Conservation (phyloP, 2,329 filamentous ascomycete genomes). For the Colletotrichum viniferum region DNA sequence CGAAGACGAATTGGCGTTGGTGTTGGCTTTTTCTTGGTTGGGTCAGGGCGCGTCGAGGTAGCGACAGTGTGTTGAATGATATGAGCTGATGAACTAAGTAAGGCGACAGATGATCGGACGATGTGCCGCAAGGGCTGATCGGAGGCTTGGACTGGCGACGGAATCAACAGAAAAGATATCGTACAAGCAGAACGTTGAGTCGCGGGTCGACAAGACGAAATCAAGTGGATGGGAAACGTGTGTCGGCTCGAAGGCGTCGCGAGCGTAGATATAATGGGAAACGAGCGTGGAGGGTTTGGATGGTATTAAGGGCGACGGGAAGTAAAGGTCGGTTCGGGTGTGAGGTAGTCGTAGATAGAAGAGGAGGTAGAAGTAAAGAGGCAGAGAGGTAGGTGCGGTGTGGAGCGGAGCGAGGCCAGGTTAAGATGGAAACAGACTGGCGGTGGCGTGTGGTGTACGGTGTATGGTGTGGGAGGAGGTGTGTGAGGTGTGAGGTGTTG, state of each 20-base stretch:
- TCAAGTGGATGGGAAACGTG: not conserved
- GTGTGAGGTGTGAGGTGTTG: not conserved
- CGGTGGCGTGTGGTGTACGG: not conserved
- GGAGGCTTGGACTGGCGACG: not conserved
- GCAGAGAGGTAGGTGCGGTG: not conserved
- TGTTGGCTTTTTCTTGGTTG: not conserved
- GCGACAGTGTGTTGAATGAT: not conserved
- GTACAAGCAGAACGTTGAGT: not conserved
- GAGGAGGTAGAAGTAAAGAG: not conserved
- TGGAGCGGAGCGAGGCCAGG: not conserved
- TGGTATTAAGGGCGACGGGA: constrained; percentile 2
- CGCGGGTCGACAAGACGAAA: not conserved
- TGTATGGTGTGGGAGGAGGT: not conserved
- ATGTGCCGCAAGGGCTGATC: not conserved
- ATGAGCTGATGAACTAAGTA: not conserved
- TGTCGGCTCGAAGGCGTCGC: not conserved
- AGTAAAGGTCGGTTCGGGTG: not conserved
- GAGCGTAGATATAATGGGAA: constrained; percentile 1
- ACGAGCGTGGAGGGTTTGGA: constrained; percentile 15
- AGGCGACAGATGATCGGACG: not conserved
- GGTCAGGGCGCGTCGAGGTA: not conserved
- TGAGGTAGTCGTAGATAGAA: not conserved
- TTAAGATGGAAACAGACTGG: constrained; percentile 7
- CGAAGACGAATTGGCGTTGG: not conserved
- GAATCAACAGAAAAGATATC: not conserved